Conservation (phyloP, 345 rosid species). For the Carallia pectinifolia region DNA sequence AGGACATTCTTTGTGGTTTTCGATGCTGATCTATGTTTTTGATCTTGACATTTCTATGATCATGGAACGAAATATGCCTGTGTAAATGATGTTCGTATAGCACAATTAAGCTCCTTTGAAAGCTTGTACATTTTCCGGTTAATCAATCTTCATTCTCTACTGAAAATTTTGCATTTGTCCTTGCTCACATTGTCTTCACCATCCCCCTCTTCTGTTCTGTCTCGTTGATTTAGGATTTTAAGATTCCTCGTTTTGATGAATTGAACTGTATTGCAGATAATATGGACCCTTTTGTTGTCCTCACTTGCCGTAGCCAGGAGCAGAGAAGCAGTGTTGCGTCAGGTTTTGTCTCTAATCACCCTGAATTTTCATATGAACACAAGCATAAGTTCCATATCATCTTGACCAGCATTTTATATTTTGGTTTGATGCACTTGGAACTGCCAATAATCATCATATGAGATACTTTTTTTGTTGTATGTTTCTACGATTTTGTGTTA, state of each 20-base stretch:
- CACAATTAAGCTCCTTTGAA: background rate
- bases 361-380: background rate
- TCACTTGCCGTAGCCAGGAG: slow-evolving; percentile 74
- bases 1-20: background rate
- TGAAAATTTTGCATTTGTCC: too few species aligned
- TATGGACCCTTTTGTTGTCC: slow-evolving; percentile 74
- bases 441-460: background rate
- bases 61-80: too few species aligned
- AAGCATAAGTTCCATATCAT: background rate
- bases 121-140: background rate
- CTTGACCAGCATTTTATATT: background rate
- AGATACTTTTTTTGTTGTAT: background rate
- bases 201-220: too few species aligned
- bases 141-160: background rate
- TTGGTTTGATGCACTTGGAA: background rate
- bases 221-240: too few species aligned
- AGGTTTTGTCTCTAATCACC: slow-evolving; percentile 38
- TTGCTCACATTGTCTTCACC: too few species aligned
- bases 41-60: background rate
- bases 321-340: slow-evolving; percentile 66
- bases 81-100: background rate
- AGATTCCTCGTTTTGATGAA: too few species aligned
- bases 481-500: background rate
- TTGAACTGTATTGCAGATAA: slow-evolving; percentile 31
- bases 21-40: background rate